phyloP scores from a whole-genome alignment of 208 protist species.

The Leptomonas pyrrhocoris region DNA sequence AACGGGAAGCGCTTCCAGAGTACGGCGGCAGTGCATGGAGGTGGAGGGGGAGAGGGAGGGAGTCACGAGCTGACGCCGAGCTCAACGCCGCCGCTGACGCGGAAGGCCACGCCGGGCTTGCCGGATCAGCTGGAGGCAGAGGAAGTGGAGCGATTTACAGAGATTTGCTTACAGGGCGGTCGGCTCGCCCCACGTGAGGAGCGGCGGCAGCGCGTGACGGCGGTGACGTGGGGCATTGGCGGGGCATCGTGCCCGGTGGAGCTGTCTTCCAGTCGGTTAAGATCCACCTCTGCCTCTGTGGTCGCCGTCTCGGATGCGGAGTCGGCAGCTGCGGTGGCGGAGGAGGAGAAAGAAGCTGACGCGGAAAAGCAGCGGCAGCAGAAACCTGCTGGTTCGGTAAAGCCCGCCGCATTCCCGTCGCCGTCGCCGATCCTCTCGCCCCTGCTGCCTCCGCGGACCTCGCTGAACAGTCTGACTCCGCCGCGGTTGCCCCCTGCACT shows the following conservation, averaged over 20 bases:
- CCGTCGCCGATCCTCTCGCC: background rate
- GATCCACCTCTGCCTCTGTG: background rate
- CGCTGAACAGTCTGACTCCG: background rate
- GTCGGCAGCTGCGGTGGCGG: background rate
- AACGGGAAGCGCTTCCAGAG: background rate
- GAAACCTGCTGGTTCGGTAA: too few relatives aligned
- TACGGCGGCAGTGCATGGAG: too few relatives aligned
- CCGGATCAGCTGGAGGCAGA: background rate
- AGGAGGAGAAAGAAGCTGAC: too few relatives aligned
- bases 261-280: background rate
- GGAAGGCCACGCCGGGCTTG: background rate
- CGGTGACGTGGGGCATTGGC: conserved; percentile 74
- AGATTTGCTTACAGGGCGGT: conserved; percentile 18
- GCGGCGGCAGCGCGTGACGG: conserved; percentile 32
- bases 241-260: conserved; percentile 43
- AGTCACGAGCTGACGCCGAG: background rate
- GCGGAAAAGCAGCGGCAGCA: too few relatives aligned
- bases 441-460: background rate
- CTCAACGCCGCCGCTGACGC: background rate
- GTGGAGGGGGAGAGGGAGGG: too few relatives aligned
- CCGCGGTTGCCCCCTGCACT: background rate
- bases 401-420: background rate
- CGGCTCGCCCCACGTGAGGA: conserved; percentile 29
- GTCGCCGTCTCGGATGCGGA: background rate
- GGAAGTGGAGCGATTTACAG: conserved; percentile 29